Evolutionary conservation across 2,329 filamentous ascomycete species (phyloP).

Genomic region (Phaeosphaeriaceae sp.): DNA sequence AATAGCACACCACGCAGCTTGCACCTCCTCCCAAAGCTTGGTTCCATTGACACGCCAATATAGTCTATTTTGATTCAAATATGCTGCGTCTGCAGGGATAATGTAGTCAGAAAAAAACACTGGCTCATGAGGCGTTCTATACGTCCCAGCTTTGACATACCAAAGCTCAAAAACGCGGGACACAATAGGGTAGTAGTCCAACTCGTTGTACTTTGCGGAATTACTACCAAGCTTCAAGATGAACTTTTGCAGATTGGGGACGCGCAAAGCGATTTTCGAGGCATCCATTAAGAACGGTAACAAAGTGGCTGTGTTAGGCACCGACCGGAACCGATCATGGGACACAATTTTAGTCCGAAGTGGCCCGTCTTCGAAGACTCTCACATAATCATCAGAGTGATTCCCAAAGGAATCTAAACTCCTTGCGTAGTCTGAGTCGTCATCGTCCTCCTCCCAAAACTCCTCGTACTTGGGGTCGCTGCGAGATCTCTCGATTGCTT

Average conservation of each 20-base stretch:
- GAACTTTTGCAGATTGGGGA: conserved; percentile 4
- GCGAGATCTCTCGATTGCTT: conserved; percentile 2
- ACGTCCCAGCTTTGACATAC: conserved; percentile 9
- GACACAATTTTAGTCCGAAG: background rate
- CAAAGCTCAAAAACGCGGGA: conserved; percentile 9
- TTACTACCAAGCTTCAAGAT: background rate
- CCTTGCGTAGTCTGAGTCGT: background rate
- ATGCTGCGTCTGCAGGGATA: conserved; percentile 1
- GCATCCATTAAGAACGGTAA: conserved; percentile 6
- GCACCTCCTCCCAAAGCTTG: conserved; percentile 6
- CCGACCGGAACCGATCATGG: background rate
- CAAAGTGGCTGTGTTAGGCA: conserved; percentile 5
- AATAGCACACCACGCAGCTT: conserved; percentile 6
- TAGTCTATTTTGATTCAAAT: conserved; percentile 3
- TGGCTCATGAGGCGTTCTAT: background rate
- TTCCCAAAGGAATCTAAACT: background rate
- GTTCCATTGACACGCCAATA: conserved; percentile 7
- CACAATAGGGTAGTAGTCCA: background rate
- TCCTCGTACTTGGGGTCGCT: background rate
- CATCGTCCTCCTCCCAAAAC: conserved; percentile 1
- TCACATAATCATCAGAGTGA: background rate
- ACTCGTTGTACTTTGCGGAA: background rate
- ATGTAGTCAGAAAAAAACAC: background rate
- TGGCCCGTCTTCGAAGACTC: conserved; percentile 5
- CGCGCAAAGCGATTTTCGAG: background rate